Percentiles rank a stretch among this genome's conserved stretches.
These are phyloP conservation scores for Rosellinia necatrix DNA, from an alignment of 2,329 filamentous ascomycete genomes.

Conservation along the genomic window DNA sequence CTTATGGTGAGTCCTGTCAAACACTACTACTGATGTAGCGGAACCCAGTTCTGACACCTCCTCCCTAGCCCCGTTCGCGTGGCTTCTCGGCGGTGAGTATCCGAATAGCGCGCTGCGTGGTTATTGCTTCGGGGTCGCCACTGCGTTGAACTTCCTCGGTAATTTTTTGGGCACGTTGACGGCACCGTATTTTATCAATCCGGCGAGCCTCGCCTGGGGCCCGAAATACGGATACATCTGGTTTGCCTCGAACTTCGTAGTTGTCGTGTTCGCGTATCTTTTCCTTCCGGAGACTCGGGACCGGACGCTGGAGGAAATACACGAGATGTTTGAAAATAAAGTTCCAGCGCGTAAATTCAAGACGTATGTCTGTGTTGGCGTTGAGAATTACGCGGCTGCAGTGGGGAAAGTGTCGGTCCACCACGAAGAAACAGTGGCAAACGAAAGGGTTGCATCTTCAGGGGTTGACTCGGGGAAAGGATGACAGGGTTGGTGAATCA, in stretches of 20 bases:
- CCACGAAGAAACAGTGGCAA: background rate
- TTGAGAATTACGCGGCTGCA: slow-evolving; percentile 28
- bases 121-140: slow-evolving; percentile 46
- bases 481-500: background rate
- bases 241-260: slow-evolving; percentile 44
- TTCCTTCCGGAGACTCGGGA: slow-evolving; percentile 36
- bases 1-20: slow-evolving; percentile 36
- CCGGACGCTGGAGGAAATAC: slow-evolving; percentile 35
- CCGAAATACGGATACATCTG: slow-evolving; percentile 47
- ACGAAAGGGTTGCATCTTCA: background rate
- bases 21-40: background rate
- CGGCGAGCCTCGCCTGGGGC: slow-evolving; percentile 45
- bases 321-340: slow-evolving; percentile 37
- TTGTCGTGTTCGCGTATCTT: slow-evolving; percentile 40
- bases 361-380: slow-evolving; percentile 30
- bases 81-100: slow-evolving; percentile 47
- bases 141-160: slow-evolving; percentile 46
- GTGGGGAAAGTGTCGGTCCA: slow-evolving; percentile 24
- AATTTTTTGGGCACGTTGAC: slow-evolving; percentile 47
- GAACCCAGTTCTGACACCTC: background rate
- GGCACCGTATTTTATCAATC: slow-evolving; percentile 50
- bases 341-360: slow-evolving; percentile 35
- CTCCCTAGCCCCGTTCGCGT: slow-evolving; percentile 42
- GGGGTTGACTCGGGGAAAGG: background rate
- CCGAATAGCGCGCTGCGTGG: slow-evolving; percentile 47